phyloP scores from a whole-genome alignment of 1,284 basidiomycete species.

The Vanrija humicola region DNA sequence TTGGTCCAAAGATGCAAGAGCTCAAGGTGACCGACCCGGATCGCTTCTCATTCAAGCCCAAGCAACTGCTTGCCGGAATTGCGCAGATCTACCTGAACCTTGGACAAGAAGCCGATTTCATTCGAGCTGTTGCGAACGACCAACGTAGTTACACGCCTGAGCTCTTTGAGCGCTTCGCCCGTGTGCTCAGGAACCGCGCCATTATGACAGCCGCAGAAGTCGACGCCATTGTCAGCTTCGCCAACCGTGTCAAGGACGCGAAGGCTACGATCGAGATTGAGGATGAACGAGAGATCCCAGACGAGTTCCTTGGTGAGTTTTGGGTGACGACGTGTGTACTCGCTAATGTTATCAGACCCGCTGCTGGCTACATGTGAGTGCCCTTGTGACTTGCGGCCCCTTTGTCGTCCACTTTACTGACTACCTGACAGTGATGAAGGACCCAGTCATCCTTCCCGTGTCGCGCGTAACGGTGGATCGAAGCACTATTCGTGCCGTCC shows the following conservation, averaged over 20 bases:
- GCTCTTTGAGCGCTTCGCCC: constrained; percentile 76
- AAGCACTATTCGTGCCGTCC: constrained; percentile 90
- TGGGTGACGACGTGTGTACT: not conserved
- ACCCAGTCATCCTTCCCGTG: constrained; percentile 87
- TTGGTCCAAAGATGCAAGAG: constrained; percentile 69
- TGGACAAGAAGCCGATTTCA: constrained; percentile 72
- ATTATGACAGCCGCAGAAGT: constrained; percentile 82
- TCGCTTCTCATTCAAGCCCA: constrained; percentile 86
- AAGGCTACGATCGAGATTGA: constrained; percentile 69
- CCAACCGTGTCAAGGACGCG: constrained; percentile 77
- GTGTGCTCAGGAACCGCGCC: constrained; percentile 61
- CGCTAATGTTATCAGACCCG: constrained; percentile 22
- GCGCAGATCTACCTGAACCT: constrained; percentile 90
- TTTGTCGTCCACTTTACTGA: not conserved
- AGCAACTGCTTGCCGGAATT: constrained; percentile 76
- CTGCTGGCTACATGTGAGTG: constrained; percentile 31
- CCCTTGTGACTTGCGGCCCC: not conserved
- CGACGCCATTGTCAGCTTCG: constrained; percentile 66
- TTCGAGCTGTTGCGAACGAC: constrained; percentile 85
- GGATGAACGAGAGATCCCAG: constrained; percentile 92
- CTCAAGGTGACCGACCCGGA: constrained; percentile 83
- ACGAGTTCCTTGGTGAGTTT: constrained; percentile 84
- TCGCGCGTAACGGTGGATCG: constrained; percentile 79
- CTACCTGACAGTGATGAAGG: constrained; percentile 75
- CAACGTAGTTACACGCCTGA: constrained; percentile 85